Evolutionary conservation across 1,139 yeast genomes (phyloP).

Genomic region (Spathaspora sp.): DNA sequence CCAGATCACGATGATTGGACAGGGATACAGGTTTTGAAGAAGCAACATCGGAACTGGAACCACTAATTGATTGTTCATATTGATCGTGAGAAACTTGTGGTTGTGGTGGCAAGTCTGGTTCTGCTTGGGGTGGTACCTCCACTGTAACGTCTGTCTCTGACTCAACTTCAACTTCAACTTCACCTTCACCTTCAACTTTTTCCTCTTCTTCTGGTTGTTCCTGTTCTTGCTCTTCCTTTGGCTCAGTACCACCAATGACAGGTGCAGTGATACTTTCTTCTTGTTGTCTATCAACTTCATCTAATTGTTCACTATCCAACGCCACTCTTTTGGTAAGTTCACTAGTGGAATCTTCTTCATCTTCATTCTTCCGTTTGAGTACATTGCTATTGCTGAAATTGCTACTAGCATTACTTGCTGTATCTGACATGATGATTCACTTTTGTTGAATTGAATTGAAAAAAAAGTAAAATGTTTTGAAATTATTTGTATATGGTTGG

Average conservation of each 20-base stretch:
- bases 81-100: slow-evolving; percentile 1
- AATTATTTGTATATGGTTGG: neutral
- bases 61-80: neutral
- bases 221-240: slow-evolving; percentile 6
- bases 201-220: neutral
- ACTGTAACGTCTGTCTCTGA: no score
- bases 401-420: slow-evolving; percentile 7
- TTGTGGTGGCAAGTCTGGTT: neutral
- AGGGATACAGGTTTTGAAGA: slow-evolving; percentile 23
- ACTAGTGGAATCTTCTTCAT: slow-evolving; percentile 34
- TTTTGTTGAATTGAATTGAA: neutral
- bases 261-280: slow-evolving; percentile 48
- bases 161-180: no score
- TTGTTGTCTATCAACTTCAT: slow-evolving; percentile 29
- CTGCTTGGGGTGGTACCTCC: slow-evolving; percentile 1
- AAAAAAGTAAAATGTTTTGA: neutral
- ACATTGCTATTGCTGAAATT: slow-evolving; percentile 25
- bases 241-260: slow-evolving; percentile 8
- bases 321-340: slow-evolving; percentile 65
- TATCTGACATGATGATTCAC: slow-evolving; percentile 16
- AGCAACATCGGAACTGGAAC: slow-evolving; percentile 3
- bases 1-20: slow-evolving; percentile 41
- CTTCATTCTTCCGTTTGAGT: slow-evolving; percentile 72
- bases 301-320: slow-evolving; percentile 55
- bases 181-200: slow-evolving; percentile 7